Evolutionary conservation across 2,329 filamentous ascomycete genomes (phyloP), one percentile per base, ranked within the genome.

Genomic region (Botrytis aclada): DNA sequence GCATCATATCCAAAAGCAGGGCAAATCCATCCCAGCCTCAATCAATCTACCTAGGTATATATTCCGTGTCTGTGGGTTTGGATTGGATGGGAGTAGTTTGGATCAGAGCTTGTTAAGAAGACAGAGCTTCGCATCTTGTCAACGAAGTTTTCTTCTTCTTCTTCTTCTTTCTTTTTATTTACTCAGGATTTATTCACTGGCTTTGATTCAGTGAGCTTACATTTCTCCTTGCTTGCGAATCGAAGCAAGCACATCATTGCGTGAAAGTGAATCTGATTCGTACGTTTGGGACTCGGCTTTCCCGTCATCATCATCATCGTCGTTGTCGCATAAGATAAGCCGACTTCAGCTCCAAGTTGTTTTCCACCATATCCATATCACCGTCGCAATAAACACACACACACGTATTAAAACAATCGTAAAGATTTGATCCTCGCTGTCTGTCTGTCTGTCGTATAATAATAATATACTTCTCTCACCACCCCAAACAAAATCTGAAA

Each of bases 281-380:
- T 47, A 41, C 45, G 22, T 51, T 56, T 67, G 64, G 9, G 34
- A 56, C 64, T 67, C 47, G 47, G 45, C 47, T n/a, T 54, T 18
- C 37, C 45, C 63, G 54, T 54, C 56, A 54, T 34, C 25, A 56
- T 65, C 58, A 9, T 29, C n/a, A 18, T 45, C 34, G 41, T 72
- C 39, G 69, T 60, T 60, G 62, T 67, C 62, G 51, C 70, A 61
- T 67, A 60, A 67, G 39, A 61, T 72, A 72, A 67, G 39, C 70
- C 64, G 58, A 71, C 61, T 67, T 56, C 10, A 63, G 41, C 43
- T 70, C 43, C n/a, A 41, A 29, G 37, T 45, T 45, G 25, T 34
- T 4, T 45, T 37, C 22, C 56, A 37, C 56, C 34, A 64, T 45
- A 41, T 20, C 16, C 12, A 34, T 10, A 64, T 25, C 37, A 56